Evolutionary conservation across 2,329 filamentous ascomycete species (phyloP), one percentile per base, ranked within the genome.

Genomic region (Venturia nashicola): DNA sequence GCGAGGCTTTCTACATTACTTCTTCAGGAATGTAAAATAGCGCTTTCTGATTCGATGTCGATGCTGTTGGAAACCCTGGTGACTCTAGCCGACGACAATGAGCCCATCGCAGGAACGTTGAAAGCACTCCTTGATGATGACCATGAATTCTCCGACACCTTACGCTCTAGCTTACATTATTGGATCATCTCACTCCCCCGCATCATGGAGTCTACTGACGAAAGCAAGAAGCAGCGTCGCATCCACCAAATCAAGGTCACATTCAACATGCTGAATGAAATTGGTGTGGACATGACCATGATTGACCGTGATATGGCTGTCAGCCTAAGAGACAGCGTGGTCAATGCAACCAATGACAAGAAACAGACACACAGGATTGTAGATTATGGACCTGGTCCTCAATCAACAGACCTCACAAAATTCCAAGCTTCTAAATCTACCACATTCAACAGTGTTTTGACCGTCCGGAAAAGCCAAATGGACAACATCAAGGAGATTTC

Each of bases 61-160:
- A 84, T 96, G 68, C 82, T 94, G 51, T 83, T 94, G 0, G 94
- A 97, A 72, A 93, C 89, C 3, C 79, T 93, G 32, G 84, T 97
- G 69, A 82, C 88, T 18, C 77, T 96, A 9, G 80, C 83, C 18
- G 77, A 81, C 20, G 75, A 80, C 0, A 76, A 83, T 23, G 78
- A 76, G 23, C 68, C 78, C 3, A 67, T 72, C 16, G 71, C 74
- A 68, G 68, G 61, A 63, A 72, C 71, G 55, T 73, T 96, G 5
- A 79, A 79, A 36, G 81, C 86, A 66, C 76, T 95, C 34, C 77
- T 87, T 6, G 80, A 76, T 46, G 83, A 86, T 12, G 85, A 91
- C 68, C 75, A 81, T 1, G 77, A 82, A 60, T 79, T 92, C 1
- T 76, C 81, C 3, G 85, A 88, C 27, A 77, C 83, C 2, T 77